These are phyloP conservation scores for Elsinoe australis DNA, from an alignment of 2,329 filamentous ascomycete species.

Conservation along the genomic window DNA sequence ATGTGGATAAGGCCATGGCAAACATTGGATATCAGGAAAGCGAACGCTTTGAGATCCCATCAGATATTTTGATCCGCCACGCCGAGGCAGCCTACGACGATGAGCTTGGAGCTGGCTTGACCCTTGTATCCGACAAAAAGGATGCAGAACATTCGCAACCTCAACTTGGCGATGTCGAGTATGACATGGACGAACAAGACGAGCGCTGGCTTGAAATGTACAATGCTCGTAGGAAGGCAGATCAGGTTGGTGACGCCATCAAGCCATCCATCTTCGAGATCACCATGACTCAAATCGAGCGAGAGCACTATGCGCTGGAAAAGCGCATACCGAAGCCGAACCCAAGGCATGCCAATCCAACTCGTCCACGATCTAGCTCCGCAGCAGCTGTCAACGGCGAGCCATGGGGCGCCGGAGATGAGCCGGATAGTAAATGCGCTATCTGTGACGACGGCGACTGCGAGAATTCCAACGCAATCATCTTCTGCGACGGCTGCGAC, in stretches of 20 bases:
- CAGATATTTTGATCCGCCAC: constrained; percentile 59
- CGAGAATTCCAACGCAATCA: constrained; percentile 97
- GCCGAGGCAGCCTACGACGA: constrained; percentile 58
- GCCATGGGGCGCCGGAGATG: constrained; percentile 69
- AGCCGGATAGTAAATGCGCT: constrained; percentile 93
- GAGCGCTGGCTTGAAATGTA: constrained; percentile 88
- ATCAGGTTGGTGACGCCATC: constrained; percentile 65
- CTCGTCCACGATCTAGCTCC: constrained; percentile 84
- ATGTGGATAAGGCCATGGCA: constrained; percentile 93
- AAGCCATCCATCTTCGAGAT: constrained; percentile 91
- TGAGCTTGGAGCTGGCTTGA: constrained; percentile 46
- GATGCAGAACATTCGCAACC: constrained; percentile 43
- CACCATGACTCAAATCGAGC: constrained; percentile 97
- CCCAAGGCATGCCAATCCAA: constrained; percentile 90
- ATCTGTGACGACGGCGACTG: constrained; percentile 99
- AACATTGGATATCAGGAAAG: constrained; percentile 94
- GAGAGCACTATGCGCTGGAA: constrained; percentile 94
- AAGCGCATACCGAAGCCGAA: constrained; percentile 96
- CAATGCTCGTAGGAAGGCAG: constrained; percentile 66
- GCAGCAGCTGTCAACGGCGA: constrained; percentile 94
- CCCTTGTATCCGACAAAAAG: constrained; percentile 52
- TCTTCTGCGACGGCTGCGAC: constrained; percentile 97
- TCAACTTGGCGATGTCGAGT: constrained; percentile 74
- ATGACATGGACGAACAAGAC: constrained; percentile 99
- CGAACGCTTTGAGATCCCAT: constrained; percentile 74